Conservation (phyloP, 2,329 filamentous ascomycete genomes). For the Fusarium irregulare region DNA sequence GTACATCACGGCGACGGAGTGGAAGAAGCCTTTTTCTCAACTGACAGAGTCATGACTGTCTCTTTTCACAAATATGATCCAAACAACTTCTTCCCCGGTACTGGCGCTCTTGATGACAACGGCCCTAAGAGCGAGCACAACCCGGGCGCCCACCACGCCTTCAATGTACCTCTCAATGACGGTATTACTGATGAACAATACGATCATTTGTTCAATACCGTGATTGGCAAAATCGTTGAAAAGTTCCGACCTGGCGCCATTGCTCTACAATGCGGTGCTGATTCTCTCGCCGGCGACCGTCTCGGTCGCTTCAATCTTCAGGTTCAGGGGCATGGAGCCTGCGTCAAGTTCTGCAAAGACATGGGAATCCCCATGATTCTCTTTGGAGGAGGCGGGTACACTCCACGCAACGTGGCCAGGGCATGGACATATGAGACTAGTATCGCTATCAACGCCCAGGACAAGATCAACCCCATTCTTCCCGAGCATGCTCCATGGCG, state of each 20-base stretch:
- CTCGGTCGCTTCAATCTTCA: constrained; percentile 97
- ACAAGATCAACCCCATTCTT: constrained; percentile 77
- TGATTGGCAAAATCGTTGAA: constrained; percentile 82
- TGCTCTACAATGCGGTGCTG: constrained; percentile 94
- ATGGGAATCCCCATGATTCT: constrained; percentile 85
- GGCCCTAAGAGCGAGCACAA: constrained; percentile 86
- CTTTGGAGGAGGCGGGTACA: constrained; percentile 95
- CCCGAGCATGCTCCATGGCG: constrained; percentile 86
- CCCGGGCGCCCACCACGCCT: constrained; percentile 85
- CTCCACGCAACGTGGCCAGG: constrained; percentile 93
- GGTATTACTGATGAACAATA: constrained; percentile 94
- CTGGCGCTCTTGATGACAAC: constrained; percentile 86
- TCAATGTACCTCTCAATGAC: constrained; percentile 91
- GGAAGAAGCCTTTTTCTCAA: constrained; percentile 90
- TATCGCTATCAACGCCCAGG: constrained; percentile 81
- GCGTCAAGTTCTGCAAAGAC: constrained; percentile 88
- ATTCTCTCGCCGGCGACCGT: constrained; percentile 92
- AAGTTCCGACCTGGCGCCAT: constrained; percentile 91
- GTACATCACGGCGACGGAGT: constrained; percentile 93
- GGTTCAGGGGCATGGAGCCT: constrained; percentile 92
- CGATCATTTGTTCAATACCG: constrained; percentile 81
- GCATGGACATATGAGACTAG: constrained; percentile 98
- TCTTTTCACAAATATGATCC: constrained; percentile 98
- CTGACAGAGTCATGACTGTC: constrained; percentile 89
- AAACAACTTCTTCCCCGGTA: constrained; percentile 86